Conservation (phyloP, 2,329 filamentous ascomycete species). For the Zasmidium cellare region DNA sequence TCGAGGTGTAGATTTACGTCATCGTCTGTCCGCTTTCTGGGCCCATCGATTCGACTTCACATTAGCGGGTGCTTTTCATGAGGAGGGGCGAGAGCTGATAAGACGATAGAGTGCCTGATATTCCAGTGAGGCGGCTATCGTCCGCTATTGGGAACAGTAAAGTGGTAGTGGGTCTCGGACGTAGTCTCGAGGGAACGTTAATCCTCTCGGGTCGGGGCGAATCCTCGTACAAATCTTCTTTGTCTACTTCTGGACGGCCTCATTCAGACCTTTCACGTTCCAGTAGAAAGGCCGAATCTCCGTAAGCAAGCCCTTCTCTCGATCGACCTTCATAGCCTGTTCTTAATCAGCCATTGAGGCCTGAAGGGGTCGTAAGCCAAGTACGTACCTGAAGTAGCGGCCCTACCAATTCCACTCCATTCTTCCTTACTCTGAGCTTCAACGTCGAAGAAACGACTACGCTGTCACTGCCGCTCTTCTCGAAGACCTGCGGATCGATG, state of each 20-base stretch:
- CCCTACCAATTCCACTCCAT: constrained; percentile 30
- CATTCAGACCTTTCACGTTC: constrained; percentile 32
- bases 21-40: too few species aligned
- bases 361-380: not conserved
- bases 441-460: constrained; percentile 32
- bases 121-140: too few species aligned
- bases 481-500: constrained; percentile 35
- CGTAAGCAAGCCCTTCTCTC: constrained; percentile 33
- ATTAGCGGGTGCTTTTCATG: too few species aligned
- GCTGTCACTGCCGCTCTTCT: constrained; percentile 27
- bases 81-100: too few species aligned
- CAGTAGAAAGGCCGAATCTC: constrained; percentile 40
- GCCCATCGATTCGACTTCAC: too few species aligned
- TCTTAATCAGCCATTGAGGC: constrained; percentile 2
- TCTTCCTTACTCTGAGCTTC: constrained; percentile 34
- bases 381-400: constrained; percentile 22
- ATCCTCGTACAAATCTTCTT: too few species aligned
- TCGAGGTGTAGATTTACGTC: too few species aligned
- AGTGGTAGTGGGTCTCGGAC: too few species aligned
- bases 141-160: too few species aligned
- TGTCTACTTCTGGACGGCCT: constrained; percentile 7
- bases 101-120: too few species aligned
- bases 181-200: too few species aligned
- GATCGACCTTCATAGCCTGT: constrained; percentile 36
- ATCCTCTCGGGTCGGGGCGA: too few species aligned